phyloP scores from a whole-genome alignment of 2,329 filamentous ascomycete genomes.

The Epichloe sibirici region DNA sequence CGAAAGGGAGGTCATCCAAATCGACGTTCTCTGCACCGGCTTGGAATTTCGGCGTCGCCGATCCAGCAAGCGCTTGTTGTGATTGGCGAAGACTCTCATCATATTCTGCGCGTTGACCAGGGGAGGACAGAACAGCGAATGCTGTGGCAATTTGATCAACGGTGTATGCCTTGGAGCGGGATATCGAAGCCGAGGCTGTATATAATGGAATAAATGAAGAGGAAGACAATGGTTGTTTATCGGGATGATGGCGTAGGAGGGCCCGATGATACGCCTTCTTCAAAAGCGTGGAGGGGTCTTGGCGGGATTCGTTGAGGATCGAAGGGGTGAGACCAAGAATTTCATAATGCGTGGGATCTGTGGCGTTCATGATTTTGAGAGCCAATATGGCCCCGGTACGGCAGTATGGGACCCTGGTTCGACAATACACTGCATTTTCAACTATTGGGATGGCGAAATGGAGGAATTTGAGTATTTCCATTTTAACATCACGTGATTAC shows the following conservation, averaged over 20 bases:
- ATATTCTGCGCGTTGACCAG: constrained; percentile 38
- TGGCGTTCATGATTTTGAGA: not conserved
- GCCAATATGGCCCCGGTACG: no score
- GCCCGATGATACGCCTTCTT: constrained; percentile 54
- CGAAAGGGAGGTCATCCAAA: constrained; percentile 49
- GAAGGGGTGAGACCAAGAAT: constrained; percentile 43
- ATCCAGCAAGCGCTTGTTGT: constrained; percentile 6
- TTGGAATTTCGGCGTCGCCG: constrained; percentile 24
- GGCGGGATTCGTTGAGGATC: constrained; percentile 29
- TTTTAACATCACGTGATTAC: constrained; percentile 6
- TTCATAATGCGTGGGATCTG: constrained; percentile 42
- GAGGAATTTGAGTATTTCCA: not conserved
- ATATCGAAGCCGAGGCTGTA: not conserved
- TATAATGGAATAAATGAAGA: not conserved
- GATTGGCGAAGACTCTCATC: constrained; percentile 33
- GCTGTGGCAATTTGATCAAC: constrained; percentile 54
- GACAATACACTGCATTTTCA: no score
- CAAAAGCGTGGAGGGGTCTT: constrained; percentile 34
- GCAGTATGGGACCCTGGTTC: not conserved
- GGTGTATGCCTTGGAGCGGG: constrained; percentile 26
- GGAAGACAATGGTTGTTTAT: constrained; percentile 30
- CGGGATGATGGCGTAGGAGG: constrained; percentile 53
- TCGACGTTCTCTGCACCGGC: constrained; percentile 53
- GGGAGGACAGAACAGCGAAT: constrained; percentile 42
- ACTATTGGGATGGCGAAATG: not conserved